phyloP scores from a whole-genome alignment of 192 early-diverging fungal genomes.

The Cetraspora pellucida region DNA sequence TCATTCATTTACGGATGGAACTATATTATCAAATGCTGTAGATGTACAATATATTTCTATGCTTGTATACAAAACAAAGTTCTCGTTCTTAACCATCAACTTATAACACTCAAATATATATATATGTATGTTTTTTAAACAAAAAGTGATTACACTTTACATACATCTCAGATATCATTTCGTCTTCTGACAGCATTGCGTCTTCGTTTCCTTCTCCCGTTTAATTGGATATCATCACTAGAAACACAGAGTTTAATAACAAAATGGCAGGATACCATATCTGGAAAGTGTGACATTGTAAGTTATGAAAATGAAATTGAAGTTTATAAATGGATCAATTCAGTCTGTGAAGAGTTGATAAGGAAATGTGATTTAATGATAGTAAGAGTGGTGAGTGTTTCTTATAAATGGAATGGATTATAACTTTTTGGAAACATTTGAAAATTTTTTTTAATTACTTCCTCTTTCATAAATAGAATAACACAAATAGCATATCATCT shows the following conservation, averaged over 20 bases:
- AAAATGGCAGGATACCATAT: conserved; percentile 4
- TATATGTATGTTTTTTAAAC: not conserved
- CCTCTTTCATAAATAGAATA: not conserved
- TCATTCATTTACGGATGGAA: too few relatives aligned
- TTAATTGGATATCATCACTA: not conserved
- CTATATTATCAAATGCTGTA: too few relatives aligned
- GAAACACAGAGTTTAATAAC: not conserved
- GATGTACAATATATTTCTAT: too few relatives aligned
- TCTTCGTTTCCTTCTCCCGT: conserved; percentile 41
- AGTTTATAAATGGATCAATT: not conserved
- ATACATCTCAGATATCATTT: conserved; percentile 52
- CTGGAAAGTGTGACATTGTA: not conserved
- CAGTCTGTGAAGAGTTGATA: not conserved
- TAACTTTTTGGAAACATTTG: not conserved
- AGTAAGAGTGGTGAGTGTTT: not conserved
- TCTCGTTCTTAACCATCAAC: too few relatives aligned
- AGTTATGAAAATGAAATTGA: conserved; percentile 9
- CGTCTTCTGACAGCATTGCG: conserved; percentile 52
- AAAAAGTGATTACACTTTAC: conserved; percentile 54
- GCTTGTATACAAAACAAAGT: too few relatives aligned
- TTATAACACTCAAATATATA: not conserved
- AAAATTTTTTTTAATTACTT: not conserved
- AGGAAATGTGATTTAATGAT: not conserved
- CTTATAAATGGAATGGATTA: not conserved
- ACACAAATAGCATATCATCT: not conserved